Evolutionary conservation across 352 stramenopile genomes (phyloP), one percentile per base, ranked within the genome.

Genomic region (Phytophthora brassicae): DNA sequence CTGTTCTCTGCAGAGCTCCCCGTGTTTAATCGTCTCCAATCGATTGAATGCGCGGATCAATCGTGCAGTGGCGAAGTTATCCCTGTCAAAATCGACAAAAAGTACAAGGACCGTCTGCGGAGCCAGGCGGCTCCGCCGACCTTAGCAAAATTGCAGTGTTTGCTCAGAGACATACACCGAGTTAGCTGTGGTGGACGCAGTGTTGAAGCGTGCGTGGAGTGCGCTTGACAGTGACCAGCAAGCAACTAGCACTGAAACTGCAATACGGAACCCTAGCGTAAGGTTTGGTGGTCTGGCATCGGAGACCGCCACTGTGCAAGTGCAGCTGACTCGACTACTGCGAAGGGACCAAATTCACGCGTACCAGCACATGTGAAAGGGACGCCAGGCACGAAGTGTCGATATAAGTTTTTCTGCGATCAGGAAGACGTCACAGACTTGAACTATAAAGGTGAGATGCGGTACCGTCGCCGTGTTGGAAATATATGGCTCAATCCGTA

Each of bases 401-500:
- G 60, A n/a, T 74, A 68, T 52, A 59, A 65, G 6, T 74, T 74
- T 31, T 74, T 65, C 19, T 39, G 53, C 2, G n/a, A 64, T 5
- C 52, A 67, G 1, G 41, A 60, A 0, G 2, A 28, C 1, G 4
- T 2, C 0, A 70, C 66, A 8, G 39, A 35, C 0, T 60, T 74
- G 4, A 47, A 31, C 36, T 4, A 23, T 1, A 39, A 62, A 13
- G 13, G 63, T 22, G 56, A 66, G 35, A 61, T 74, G 5, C 20
- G 35, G 17, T 70, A 65, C 20, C 33, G 31, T 24, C 51, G 56
- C 0, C 45, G 52, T 13, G 19, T 70, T 4, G 66, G 56, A 11
- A 70, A 74, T 20, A 60, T 70, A 36, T 74, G 52, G 56, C 28
- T 74, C 4, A 74, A 74, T 16, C 31, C 38, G 14, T 69, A 62